phyloP scores from a whole-genome alignment of 352 stramenopile species.

The Globisporangium okanoganense region DNA sequence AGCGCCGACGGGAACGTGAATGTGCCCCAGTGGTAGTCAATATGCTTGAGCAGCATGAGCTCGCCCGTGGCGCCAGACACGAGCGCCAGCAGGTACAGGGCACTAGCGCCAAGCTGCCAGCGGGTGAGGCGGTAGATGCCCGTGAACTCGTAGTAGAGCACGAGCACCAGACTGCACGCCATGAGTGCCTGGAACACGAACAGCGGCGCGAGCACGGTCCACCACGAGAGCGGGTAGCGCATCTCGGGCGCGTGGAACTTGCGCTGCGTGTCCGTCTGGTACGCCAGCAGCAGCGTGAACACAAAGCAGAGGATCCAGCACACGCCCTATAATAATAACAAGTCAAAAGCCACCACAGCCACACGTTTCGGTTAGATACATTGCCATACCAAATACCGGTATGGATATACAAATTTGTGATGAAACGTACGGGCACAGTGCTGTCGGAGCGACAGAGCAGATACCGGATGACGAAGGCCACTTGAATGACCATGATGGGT shows the following conservation, averaged over 20 bases:
- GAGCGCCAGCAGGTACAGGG: conserved; percentile 67
- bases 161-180: conserved; percentile 39
- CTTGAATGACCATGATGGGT: conserved; percentile 77
- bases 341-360: neutral
- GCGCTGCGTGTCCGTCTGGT: conserved; percentile 62
- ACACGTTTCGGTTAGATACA: neutral
- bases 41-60: conserved; percentile 73
- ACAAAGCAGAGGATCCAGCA: conserved; percentile 79
- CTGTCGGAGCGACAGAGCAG: conserved; percentile 75
- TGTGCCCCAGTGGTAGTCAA: conserved; percentile 68
- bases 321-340: conserved; percentile 39
- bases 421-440: conserved; percentile 54
- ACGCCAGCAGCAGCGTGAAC: conserved; percentile 75
- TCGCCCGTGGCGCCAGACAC: conserved; percentile 55
- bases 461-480: conserved; percentile 77
- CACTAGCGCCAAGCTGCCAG: conserved; percentile 69
- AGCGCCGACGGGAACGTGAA: conserved; percentile 73
- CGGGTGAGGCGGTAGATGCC: conserved; percentile 73
- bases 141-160: conserved; percentile 79
- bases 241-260: conserved; percentile 21
- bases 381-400: neutral
- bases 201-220: conserved; percentile 58
- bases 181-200: conserved; percentile 70
- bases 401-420: neutral
- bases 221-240: conserved; percentile 62